Evolutionary conservation across 306 rosid genomes (phyloP).

Genomic region (Dalbergia cochinchinensis): DNA sequence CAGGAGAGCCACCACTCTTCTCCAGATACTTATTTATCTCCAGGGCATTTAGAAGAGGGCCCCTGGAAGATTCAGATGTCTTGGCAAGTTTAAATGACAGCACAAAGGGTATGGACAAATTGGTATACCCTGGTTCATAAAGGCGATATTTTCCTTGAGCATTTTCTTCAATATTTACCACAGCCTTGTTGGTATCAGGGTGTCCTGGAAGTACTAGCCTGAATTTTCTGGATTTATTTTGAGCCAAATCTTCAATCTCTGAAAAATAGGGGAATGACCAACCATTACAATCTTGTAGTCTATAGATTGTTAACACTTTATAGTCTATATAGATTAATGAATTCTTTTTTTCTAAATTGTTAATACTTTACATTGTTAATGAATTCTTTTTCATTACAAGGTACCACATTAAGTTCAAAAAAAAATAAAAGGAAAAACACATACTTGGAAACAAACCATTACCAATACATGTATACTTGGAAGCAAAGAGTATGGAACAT

Average conservation of each 20-base stretch:
- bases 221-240: slow-evolving; percentile 82
- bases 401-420: too few relatives aligned
- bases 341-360: too few relatives aligned
- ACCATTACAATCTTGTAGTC: slow-evolving; percentile 42
- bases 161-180: slow-evolving; percentile 92
- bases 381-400: too few relatives aligned
- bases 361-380: too few relatives aligned
- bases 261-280: slow-evolving; percentile 93
- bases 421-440: too few relatives aligned
- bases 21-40: slow-evolving; percentile 86
- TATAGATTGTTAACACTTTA: too few relatives aligned
- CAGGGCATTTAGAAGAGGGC: slow-evolving; percentile 95
- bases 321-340: too few relatives aligned
- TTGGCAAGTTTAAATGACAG: slow-evolving; percentile 77
- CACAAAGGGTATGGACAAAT: slow-evolving; percentile 85
- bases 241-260: slow-evolving; percentile 85
- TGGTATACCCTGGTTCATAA: slow-evolving; percentile 86
- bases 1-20: slow-evolving; percentile 80
- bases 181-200: slow-evolving; percentile 76
- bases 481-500: too few relatives aligned
- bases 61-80: too few relatives aligned
- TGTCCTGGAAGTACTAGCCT: slow-evolving; percentile 82
- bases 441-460: too few relatives aligned
- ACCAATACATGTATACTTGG: too few relatives aligned
- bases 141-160: slow-evolving; percentile 89